Evolutionary conservation across 2,329 filamentous ascomycete species (phyloP), one percentile per base, ranked within the genome.

Genomic region (Colletotrichum sp.): DNA sequence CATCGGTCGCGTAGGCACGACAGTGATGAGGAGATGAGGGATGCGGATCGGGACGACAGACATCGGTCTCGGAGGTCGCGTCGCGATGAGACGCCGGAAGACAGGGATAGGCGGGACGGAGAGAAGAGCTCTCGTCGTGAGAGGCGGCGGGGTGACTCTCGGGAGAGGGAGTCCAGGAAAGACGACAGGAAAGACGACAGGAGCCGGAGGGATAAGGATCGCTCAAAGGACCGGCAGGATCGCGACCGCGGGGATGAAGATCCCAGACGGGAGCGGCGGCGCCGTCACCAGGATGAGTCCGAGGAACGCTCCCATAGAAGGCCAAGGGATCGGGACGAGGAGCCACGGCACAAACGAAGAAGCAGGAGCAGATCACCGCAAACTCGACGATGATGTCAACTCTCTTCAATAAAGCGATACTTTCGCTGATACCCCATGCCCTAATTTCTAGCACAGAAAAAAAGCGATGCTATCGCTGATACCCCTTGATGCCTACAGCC

Each of bases 1-100:
- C 89, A 89, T 71, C 86, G 86, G 69, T 85, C 87, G 66, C 82
- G 79, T 62, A 81, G 81, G 63, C 82, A 84, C 6, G 79, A 76
- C 8, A 81, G 78, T 27, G 78, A 78, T 25, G 79, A 81, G 32
- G 81, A 80, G 8, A 78, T 79, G 77, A 71, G 81, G 78, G 78
- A 83, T 70, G 77, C 75, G 12, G 83, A 82, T 16, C 81, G 79
- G 1, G 81, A 84, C 7, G 82, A 83, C 7, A 80, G 79, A 2
- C 79, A 79, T 4, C 78, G 77, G 55, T 76, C 78, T 25, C 73
- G 79, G 65, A 85, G 82, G 75, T 85, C 87, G 16, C 83, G 81
- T 64, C 82, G 85, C 22, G 86, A 88, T 39, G 83, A 84, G 36
- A 83, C 84, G 1, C 81, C 84, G 0, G 79, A 78, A 1, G 81